Percentiles rank a stretch among this genome's conserved stretches.
Evolutionary conservation across 257 asterid species (phyloP).

Genomic region (Prunella vulgaris): DNA sequence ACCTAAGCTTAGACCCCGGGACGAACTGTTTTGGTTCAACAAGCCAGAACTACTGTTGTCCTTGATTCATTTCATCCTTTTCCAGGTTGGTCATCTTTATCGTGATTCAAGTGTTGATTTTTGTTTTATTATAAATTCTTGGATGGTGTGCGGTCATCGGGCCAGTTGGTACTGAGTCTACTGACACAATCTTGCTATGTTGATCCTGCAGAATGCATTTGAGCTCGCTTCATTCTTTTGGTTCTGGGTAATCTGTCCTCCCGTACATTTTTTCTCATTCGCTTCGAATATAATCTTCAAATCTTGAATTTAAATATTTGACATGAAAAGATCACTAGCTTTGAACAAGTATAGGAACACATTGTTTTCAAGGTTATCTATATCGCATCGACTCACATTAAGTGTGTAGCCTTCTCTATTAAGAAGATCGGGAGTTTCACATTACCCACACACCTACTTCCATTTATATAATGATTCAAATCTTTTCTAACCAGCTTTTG

Average conservation of each 20-base stretch:
- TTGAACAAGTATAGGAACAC: not conserved
- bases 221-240: conserved; percentile 99
- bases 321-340: not conserved
- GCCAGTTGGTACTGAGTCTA: conserved; percentile 29
- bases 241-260: conserved; percentile 79
- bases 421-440: too few species aligned
- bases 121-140: not conserved
- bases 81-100: conserved; percentile 64
- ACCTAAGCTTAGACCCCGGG: conserved; percentile 72
- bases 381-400: too few species aligned
- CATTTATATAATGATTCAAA: too few species aligned
- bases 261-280: conserved; percentile 7
- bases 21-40: conserved; percentile 95
- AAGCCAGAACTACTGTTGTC: conserved; percentile 76
- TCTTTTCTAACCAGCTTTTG: not conserved
- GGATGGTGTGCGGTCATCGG: not conserved
- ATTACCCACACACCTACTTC: too few species aligned
- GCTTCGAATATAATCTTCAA: not conserved
- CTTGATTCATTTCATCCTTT: conserved; percentile 84
- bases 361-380: not conserved
- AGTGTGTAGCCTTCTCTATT: too few species aligned
- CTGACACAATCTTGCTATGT: conserved; percentile 1
- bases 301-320: not conserved
- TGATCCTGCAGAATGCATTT: conserved; percentile 37
- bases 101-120: not conserved